Base-by-base conservation (phyloP, 2,329 filamentous ascomycete species). In the Cordyceps javanica region DNA sequence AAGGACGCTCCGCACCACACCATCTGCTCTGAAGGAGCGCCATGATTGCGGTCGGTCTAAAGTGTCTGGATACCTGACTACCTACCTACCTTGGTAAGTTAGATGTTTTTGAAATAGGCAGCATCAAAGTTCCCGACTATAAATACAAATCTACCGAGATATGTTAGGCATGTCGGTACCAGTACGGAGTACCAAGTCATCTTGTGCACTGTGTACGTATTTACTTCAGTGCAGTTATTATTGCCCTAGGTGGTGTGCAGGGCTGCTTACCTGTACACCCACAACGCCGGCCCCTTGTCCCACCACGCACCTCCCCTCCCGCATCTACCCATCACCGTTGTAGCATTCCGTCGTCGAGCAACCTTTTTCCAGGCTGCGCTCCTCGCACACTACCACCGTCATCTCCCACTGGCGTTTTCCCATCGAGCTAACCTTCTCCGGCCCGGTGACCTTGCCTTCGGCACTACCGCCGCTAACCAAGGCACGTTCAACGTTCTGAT, bases 401-500 rank as follows among this genome's bases (percentile, higher is more conserved):
- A 32, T 49, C 13, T 23, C 44, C 21, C 34, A 39, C 44, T 25
- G 19, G 32, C 16, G 8, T 16, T 25, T 21, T 41, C n/a, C 13
- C 45, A 41, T 49, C 14, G 16, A 42, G n/a, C 34, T 49, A 56
- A 19, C 36, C 26, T 42, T 49, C 25, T 50, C 54, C 36, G 26
- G 45, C 21, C 54, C 14, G 49, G 44, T 56, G n/a, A 56, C 25
- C 54, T 28, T 41, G 44, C 38, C 54, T 19, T 48, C 23, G 3
- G n/a, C n/a, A 46, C 16, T n/a, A 30, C 32, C 13, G 44, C 42
- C 25, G 14, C 54, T 56, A 49, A 41, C 36, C 52, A 56, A 39
- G 44, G 54, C 54, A 56, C 54, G 54, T 56, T 56, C 54, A 56
- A 46, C 32, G 36, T 46, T 50, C 25, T 56, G 54, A 56, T 50